Base-by-base conservation (phyloP, 2,329 filamentous ascomycete genomes). In the Aspergillus fischeri region DNA sequence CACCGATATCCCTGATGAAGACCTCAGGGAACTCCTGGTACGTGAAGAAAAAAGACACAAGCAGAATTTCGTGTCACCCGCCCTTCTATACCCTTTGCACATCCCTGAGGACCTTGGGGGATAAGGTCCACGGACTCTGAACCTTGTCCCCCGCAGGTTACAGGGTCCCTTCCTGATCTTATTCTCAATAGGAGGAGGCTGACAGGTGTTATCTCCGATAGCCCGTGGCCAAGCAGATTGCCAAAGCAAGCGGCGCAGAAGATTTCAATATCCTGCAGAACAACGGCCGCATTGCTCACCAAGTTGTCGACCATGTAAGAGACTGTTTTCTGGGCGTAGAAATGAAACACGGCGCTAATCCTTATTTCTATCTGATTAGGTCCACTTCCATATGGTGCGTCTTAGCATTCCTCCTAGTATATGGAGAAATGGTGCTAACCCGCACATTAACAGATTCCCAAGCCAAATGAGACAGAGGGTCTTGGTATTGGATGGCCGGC, bases 181-280 rank as follows among this genome's bases (percentile, higher is more conserved):
- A 45, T 38, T 38, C 51, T 28, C 27, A 32, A 10, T 17, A n/a
- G 53, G 20, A n/a, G 35, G n/a, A 9, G 57, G 42, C 54, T 54
- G 57, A 62, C 49, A 14, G 8, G 0, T 24, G 6, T 6, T 25
- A 47, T 45, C 4, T 29, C n/a, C 11, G 27, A 52, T 52, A 88
- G 81, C 88, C 90, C 47, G 86, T 95, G 17, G 88, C 91, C 50
- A 97, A 96, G 83, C 93, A 90, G 75, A 85, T 99, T 50, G 92
- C 89, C 51, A 76, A 80, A 21, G 93, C 92, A 28, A 86, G 85
- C 3, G 90, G 90, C 41, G 87, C 89, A 3, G 79, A 81, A 52
- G 84, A 97, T 75, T 99, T 91, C 81, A 99, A 99, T 71, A 84
- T 99, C 51, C 80, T 99, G 58, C 94, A 99, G 79, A 99, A 99